Evolutionary conservation across 2,329 filamentous ascomycete species (phyloP).

Genomic region (Colletotrichum sp.): DNA sequence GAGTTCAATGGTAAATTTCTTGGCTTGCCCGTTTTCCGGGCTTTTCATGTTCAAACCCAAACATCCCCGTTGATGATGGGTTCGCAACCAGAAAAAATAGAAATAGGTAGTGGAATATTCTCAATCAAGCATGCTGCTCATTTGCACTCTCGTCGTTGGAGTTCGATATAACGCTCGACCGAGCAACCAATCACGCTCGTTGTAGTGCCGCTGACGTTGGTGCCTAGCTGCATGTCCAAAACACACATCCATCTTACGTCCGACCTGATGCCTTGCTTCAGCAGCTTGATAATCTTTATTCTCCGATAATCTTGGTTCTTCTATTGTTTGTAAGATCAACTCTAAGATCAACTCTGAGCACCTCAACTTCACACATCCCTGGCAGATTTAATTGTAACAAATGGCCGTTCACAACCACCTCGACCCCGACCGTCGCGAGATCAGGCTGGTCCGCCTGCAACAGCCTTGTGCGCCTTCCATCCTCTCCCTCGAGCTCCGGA

Average conservation of each 20-base stretch:
- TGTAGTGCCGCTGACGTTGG: not conserved
- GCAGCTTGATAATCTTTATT: not conserved
- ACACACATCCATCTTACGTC: not conserved
- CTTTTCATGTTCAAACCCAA: accelerated
- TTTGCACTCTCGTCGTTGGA: not conserved
- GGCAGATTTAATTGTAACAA: accelerated
- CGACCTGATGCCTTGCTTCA: not conserved
- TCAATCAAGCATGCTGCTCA: not conserved
- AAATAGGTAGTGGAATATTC: accelerated
- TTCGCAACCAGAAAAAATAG: not conserved
- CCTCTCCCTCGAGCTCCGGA: slow-evolving; percentile 4
- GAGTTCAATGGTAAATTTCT: not conserved
- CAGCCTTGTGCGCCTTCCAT: not conserved
- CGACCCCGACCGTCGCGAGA: not conserved
- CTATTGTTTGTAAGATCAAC: too few species aligned
- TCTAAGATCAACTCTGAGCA: not conserved
- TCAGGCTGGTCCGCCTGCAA: slow-evolving; percentile 19
- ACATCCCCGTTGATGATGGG: accelerated
- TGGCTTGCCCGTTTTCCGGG: not conserved
- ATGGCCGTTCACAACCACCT: not conserved
- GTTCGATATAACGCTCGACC: not conserved
- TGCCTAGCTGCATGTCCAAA: accelerated
- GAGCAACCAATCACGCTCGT: not conserved
- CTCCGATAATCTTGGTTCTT: too few species aligned
- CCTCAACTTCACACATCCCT: not conserved